Conservation (phyloP, 2,329 filamentous ascomycete species). For the Paracamarosporium sp. region DNA sequence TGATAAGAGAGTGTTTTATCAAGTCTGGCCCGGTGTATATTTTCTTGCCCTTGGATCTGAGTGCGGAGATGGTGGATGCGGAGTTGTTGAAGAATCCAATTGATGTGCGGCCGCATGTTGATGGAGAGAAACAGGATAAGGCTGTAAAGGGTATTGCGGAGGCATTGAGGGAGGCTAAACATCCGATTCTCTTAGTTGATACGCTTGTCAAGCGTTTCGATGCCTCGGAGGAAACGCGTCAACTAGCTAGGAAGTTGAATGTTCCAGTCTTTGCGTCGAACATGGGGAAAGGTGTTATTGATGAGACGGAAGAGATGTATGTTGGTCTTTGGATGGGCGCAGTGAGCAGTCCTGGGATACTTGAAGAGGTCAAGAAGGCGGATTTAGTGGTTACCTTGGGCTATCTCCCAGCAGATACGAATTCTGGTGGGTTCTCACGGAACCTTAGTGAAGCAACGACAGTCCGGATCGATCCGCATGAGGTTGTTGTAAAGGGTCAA, state of each 20-base stretch:
- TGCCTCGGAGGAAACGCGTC: slow-evolving; percentile 39
- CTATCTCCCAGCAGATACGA: slow-evolving; percentile 51
- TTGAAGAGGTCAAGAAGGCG: slow-evolving; percentile 41
- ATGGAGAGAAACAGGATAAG: slow-evolving; percentile 30
- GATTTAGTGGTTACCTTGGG: slow-evolving; percentile 50
- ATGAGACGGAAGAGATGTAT: slow-evolving; percentile 49
- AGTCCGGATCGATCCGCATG: slow-evolving; percentile 46
- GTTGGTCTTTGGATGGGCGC: slow-evolving; percentile 52
- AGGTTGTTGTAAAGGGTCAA: slow-evolving; percentile 45
- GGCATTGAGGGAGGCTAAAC: slow-evolving; percentile 41
- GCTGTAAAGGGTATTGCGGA: slow-evolving; percentile 44
- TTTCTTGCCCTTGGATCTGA: slow-evolving; percentile 54
- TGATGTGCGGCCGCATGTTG: slow-evolving; percentile 37
- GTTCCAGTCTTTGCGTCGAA: slow-evolving; percentile 49
- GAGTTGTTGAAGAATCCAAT: slow-evolving; percentile 46
- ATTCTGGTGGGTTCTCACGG: slow-evolving; percentile 50
- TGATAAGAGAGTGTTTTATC: slow-evolving; percentile 52
- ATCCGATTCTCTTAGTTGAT: slow-evolving; percentile 50
- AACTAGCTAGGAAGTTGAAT: slow-evolving; percentile 41
- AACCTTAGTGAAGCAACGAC: slow-evolving; percentile 35
- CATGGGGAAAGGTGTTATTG: slow-evolving; percentile 53
- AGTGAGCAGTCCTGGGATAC: slow-evolving; percentile 46
- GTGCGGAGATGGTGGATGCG: slow-evolving; percentile 39
- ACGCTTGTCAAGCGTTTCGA: slow-evolving; percentile 48
- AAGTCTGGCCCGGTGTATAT: slow-evolving; percentile 53